phyloP scores from a whole-genome alignment of 805 yeast species.

The Torulaspora microellipsoides region DNA sequence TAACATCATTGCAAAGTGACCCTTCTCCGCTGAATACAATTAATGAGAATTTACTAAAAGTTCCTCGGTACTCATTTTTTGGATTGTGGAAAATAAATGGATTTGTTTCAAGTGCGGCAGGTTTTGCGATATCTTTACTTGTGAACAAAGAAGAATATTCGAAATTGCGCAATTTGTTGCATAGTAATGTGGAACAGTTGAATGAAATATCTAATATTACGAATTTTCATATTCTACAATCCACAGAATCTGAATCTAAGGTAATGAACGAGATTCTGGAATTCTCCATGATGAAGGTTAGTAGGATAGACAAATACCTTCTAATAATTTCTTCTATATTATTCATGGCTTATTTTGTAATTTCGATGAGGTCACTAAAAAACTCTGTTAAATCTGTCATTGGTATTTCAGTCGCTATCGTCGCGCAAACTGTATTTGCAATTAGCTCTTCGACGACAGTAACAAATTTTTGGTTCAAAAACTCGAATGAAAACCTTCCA shows the following conservation, averaged over 20 bases:
- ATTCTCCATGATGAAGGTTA: constrained; percentile 9
- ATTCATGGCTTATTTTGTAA: constrained; percentile 1
- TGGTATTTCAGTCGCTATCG: constrained; percentile 16
- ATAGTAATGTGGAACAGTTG: constrained; percentile 28
- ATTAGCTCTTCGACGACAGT: constrained; percentile 13
- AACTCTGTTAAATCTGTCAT: constrained; percentile 13
- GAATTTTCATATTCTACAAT: constrained; percentile 17
- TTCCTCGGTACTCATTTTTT: constrained; percentile 32
- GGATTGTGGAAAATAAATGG: constrained; percentile 44
- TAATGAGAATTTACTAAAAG: constrained; percentile 27
- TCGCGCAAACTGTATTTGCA: constrained; percentile 12
- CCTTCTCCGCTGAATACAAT: constrained; percentile 38
- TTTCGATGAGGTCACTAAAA: constrained; percentile 5
- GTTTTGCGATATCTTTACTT: constrained; percentile 37
- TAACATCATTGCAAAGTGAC: constrained; percentile 31
- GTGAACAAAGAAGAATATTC: constrained; percentile 16
- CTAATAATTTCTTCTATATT: background rate
- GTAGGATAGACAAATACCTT: background rate
- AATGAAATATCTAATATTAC: constrained; percentile 16
- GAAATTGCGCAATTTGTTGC: constrained; percentile 25
- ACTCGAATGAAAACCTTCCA: constrained; percentile 15
- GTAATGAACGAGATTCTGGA: constrained; percentile 4
- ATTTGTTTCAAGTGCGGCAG: constrained; percentile 38
- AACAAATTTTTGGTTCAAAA: constrained; percentile 17
- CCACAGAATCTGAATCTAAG: constrained; percentile 4